These are phyloP conservation scores for Udeniomyces megalosporus DNA, from an alignment of 768 basidiomycete species.

Conservation along the genomic window DNA sequence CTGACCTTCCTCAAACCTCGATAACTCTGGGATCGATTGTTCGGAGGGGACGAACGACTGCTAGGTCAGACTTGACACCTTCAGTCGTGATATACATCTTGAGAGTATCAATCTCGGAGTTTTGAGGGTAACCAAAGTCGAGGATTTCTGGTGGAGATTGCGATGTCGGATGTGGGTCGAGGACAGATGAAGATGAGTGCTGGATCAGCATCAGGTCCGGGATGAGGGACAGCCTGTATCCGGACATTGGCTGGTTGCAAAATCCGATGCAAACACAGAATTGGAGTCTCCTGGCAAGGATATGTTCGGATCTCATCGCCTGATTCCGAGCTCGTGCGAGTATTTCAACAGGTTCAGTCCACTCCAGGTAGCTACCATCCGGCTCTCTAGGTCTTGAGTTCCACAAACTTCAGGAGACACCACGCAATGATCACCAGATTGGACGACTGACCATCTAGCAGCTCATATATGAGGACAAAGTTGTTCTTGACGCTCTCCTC, in stretches of 20 bases:
- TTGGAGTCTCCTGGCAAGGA: too few species aligned
- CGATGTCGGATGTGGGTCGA: neutral
- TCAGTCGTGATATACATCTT: conserved; percentile 98
- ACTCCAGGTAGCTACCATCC: too few species aligned
- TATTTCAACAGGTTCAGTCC: too few species aligned
- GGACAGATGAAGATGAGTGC: too few species aligned
- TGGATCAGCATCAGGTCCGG: too few species aligned
- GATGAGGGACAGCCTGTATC: too few species aligned
- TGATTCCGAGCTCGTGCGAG: too few species aligned
- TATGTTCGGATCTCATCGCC: too few species aligned
- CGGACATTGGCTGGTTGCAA: too few species aligned
- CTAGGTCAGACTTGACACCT: conserved; percentile 72
- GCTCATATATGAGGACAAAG: conserved; percentile 93
- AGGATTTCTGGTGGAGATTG: conserved; percentile 61
- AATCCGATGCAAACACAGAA: too few species aligned
- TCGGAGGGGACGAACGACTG: conserved; percentile 44
- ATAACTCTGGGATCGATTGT: neutral
- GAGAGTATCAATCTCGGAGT: conserved; percentile 92
- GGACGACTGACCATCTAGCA: conserved; percentile 65
- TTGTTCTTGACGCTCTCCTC: conserved; percentile 98
- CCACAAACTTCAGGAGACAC: neutral
- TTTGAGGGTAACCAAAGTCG: conserved; percentile 98
- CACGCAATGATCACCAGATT: too few species aligned
- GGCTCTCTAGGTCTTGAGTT: too few species aligned
- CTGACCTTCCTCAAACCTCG: neutral